Base-by-base conservation (phyloP, 139 green algal species). In the Zygnema cylindricum region DNA sequence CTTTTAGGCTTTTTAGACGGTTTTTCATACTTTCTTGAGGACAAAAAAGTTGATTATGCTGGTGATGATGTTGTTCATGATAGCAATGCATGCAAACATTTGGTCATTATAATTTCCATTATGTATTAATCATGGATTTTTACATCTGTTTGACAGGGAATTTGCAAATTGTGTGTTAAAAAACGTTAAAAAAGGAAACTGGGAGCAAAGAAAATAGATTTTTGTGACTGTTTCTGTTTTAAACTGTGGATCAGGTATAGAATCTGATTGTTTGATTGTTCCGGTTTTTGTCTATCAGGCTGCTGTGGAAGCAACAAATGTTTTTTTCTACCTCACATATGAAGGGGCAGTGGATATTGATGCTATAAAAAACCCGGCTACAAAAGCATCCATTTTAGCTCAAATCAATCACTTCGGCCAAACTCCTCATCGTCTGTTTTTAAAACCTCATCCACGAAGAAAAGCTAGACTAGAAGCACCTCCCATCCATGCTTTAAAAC, bases 251-350 rank as follows among this genome's bases (percentile, higher is more conserved):
- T n/a, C n/a, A n/a, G n/a, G n/a, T n/a, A n/a, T n/a, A n/a, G n/a
- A 30, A 16, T 79, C 71, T n/a, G 16, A 79, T n/a, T 3, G 11
- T n/a, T 7, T 79, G 71, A 23, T 16, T 3, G 16, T 7, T 25
- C 3, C 11, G 3, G 25, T 2, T 25, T 54, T 22, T 30, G 11
- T 43, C n/a, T n/a, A n/a, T 36, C 86, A 86, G 86, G 81, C 82
- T 23, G 85, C 91, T 35, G 83, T 87, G 63, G 83, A 92, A 54
- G 88, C 81, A 2, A n/a, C 55, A 25, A 94, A 94, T 49, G 92
- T 94, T 42, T 94, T 94, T 49, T 89, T 94, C 82, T 91, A 92
- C 81, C 85, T 94, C 7, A 94, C 92, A 39, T 94, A 94, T 82
- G 92, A 94, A 82, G 92, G 92, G 16, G 69, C 88, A 35, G 92